Evolutionary conservation across 23 red algal genomes (phyloP), one percentile per base, ranked within the genome.

Genomic region (Gracilaria vermiculophylla): DNA sequence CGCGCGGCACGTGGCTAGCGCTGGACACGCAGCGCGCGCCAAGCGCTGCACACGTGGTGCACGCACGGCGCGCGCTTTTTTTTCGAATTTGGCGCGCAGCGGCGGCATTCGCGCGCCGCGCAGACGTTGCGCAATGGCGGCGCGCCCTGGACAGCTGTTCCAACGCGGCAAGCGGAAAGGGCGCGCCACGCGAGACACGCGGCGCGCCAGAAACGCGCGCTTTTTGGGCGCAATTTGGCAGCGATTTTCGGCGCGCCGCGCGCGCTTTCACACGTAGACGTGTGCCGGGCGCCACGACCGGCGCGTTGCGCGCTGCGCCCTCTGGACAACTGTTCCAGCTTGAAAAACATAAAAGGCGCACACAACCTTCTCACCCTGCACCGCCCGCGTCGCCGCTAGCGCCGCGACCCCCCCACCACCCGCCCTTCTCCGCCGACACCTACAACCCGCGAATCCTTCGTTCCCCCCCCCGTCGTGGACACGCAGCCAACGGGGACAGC

Each of bases 401-500:
- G 6, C 67, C 4, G 44, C 67, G 40, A 73, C 67, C 5, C 19
- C 67, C 36, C 10, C 67, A 20, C 42, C 67, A 15, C 0, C 20
- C 36, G 2, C 67, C 39, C 6, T 41, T 12, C 67, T 29, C n/a
- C 67, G 20, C 33, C 67, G 47, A 36, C n/a, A n/a, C 29, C 19
- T 36, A 44, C 9, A 42, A 47, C 67, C 40, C 5, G n/a, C n/a
- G n/a, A n/a, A n/a, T n/a, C n/a, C n/a, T n/a, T n/a, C n/a, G n/a
- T 40, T 0, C 61, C 10, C 25, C 5, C 9, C 20, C 36, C 67
- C 67, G 67, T 6, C 67, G 67, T 73, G 67, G 67, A 73, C 67
- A 73, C 67, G 67, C 67, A 41, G 67, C 67, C 67, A 73, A 73
- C 67, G 67, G 39, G 39, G 67, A 73, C 67, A 73, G 67, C 67